Evolutionary conservation across 2,329 filamentous ascomycete species (phyloP).

Genomic region (Aspergillus sp.): DNA sequence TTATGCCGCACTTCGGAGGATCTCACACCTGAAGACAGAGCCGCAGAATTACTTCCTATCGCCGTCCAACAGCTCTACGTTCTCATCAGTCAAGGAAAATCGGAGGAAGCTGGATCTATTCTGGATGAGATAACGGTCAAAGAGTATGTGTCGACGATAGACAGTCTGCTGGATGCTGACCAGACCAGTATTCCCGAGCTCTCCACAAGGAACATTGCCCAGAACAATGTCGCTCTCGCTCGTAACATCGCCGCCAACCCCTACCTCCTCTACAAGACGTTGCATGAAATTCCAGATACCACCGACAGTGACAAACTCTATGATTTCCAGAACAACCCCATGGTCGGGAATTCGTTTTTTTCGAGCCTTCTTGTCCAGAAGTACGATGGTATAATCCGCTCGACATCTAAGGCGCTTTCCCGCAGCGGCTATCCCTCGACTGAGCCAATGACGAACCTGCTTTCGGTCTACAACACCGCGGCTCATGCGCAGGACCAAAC

Average conservation of each 20-base stretch:
- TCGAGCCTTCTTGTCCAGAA: slow-evolving; percentile 53
- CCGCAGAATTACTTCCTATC: slow-evolving; percentile 52
- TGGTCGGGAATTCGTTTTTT: slow-evolving; percentile 47
- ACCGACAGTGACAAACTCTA: slow-evolving; percentile 49
- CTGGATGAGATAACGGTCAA: slow-evolving; percentile 42
- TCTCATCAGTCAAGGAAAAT: slow-evolving; percentile 44
- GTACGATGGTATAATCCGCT: slow-evolving; percentile 48
- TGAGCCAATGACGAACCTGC: slow-evolving; percentile 43
- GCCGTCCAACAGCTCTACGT: slow-evolving; percentile 54
- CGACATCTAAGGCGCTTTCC: slow-evolving; percentile 43
- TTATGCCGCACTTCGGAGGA: slow-evolving; percentile 53
- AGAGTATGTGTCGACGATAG: slow-evolving; percentile 30
- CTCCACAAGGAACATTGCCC: slow-evolving; percentile 51
- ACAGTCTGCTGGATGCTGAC: slow-evolving; percentile 4
- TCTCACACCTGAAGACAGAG: slow-evolving; percentile 50
- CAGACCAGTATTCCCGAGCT: slow-evolving; percentile 44
- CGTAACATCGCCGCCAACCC: slow-evolving; percentile 43
- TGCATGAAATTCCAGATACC: slow-evolving; percentile 41
- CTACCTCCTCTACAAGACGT: slow-evolving; percentile 48
- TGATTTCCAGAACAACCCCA: slow-evolving; percentile 45
- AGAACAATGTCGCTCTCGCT: slow-evolving; percentile 48
- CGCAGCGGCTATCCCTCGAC: slow-evolving; percentile 41
- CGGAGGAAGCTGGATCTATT: slow-evolving; percentile 47
- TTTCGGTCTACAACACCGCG: slow-evolving; percentile 62
- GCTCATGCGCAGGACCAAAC: slow-evolving; percentile 53